Base-by-base conservation (phyloP, 352 stramenopile genomes). In the Globisporangium mamillatum region DNA sequence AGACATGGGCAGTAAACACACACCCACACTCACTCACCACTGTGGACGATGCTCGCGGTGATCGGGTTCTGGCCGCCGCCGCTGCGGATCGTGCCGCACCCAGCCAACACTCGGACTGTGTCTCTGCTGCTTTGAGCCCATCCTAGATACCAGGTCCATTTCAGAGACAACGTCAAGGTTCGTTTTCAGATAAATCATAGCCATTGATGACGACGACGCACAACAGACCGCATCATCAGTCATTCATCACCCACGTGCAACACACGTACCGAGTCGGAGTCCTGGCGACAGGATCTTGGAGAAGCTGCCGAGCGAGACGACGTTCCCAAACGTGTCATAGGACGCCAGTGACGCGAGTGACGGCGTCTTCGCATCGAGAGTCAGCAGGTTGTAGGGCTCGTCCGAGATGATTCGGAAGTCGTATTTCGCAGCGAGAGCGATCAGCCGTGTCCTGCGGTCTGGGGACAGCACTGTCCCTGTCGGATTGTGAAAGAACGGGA, bases 261-360 rank as follows among this genome's bases (percentile, higher is more conserved):
- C n/a, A n/a, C 41, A 64, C 72, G 69, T 93, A 83, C 95, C 95
- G 9, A 97, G 76, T 56, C 95, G 86, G 36, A 98, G 77, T 44
- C 91, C 93, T 27, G 93, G 95, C 34, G 89, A 80, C 27, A 98
- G 86, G 56, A 98, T 98, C 79, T 98, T 98, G n/a, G 93, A 98
- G 64, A 98, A 98, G 64, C 88, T 97, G 24, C 90, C 92, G 16
- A 98, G 78, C 54, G 92, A 96, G 24, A 98, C 71, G 63, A 95
- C 79, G 6, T 77, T 57, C 2, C 84, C 88, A 4, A 74, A 84
- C 34, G 79, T 74, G 36, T 94, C 88, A 53, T 84, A 91, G 18
- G 82, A 89, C 9, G 84, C 80, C 18, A 96, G 74, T 8, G 87
- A 79, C n/a, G 80, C 75, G 25, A 84, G 71, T 4, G 76, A 72